These are phyloP conservation scores for Tilletia horrida DNA, from an alignment of 1,284 basidiomycete genomes.

Conservation along the genomic window DNA sequence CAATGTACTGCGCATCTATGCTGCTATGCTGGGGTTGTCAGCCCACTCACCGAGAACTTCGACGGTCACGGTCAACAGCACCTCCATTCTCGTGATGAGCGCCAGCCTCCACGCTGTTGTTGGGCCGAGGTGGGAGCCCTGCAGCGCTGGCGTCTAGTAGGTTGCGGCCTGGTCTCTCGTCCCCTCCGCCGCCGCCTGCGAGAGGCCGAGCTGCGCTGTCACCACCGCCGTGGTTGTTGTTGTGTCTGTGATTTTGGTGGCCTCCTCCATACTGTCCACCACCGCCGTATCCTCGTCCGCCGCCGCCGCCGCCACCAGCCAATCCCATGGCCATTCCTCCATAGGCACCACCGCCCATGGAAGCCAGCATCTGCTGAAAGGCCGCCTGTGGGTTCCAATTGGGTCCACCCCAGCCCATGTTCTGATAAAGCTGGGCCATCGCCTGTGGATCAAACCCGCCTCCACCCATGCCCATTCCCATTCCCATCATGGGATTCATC, in stretches of 20 bases:
- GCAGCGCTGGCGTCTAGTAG: background rate
- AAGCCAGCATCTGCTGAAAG: constrained; percentile 51
- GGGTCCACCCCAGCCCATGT: constrained; percentile 57
- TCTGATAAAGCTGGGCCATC: constrained; percentile 62
- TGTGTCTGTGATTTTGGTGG: constrained; percentile 4
- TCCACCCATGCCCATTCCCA: constrained; percentile 18
- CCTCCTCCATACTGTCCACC: constrained; percentile 32
- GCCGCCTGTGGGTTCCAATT: constrained; percentile 52
- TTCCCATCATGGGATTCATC: background rate
- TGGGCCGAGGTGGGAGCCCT: constrained; percentile 3
- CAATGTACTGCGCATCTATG: background rate
- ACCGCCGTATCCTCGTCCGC: constrained; percentile 57
- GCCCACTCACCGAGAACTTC: background rate
- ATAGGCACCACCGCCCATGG: constrained; percentile 27
- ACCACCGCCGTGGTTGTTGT: background rate
- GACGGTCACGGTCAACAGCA: background rate
- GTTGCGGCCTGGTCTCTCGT: background rate
- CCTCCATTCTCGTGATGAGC: background rate
- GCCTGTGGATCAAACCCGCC: constrained; percentile 58
- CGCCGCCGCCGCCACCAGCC: constrained; percentile 59
- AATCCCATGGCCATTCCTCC: constrained; percentile 39
- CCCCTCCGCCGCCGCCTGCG: constrained; percentile 2
- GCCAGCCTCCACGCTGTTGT: background rate
- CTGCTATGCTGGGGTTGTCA: background rate
- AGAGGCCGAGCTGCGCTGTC: background rate